Conservation (phyloP, 352 stramenopile species). For the Aphanomyces cochlioides region DNA sequence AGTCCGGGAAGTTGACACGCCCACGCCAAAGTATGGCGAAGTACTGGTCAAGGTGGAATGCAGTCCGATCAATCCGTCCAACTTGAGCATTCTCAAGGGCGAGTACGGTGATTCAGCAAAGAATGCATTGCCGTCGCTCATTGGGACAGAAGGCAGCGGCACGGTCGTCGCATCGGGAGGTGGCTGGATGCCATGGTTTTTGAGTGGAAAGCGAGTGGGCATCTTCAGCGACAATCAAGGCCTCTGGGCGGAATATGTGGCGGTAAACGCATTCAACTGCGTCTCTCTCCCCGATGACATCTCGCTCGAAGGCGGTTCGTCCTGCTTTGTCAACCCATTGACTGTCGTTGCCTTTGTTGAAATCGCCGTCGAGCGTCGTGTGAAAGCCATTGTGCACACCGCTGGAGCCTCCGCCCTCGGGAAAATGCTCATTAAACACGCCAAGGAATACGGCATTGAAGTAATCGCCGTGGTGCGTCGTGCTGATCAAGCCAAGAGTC, state of each 20-base stretch:
- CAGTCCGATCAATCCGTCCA: constrained; percentile 31
- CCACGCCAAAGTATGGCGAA: constrained; percentile 25
- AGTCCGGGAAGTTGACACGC: constrained; percentile 30
- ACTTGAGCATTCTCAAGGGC: background rate
- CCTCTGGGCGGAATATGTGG: constrained; percentile 33
- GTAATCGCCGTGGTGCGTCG: constrained; percentile 36
- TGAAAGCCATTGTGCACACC: constrained; percentile 35
- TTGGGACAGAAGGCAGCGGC: constrained; percentile 24
- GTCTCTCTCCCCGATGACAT: constrained; percentile 27
- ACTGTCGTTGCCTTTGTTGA: constrained; percentile 35
- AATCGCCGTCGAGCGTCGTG: constrained; percentile 21
- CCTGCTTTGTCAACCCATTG: constrained; percentile 34
- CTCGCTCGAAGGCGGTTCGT: constrained; percentile 28
- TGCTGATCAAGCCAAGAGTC: constrained; percentile 33
- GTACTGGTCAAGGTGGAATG: constrained; percentile 34
- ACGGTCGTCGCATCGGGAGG: constrained; percentile 30
- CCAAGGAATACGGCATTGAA: constrained; percentile 21
- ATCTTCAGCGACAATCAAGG: constrained; percentile 1
- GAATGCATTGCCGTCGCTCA: background rate
- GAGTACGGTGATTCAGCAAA: background rate
- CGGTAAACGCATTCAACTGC: background rate
- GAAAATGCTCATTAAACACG: constrained; percentile 32
- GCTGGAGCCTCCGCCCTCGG: constrained; percentile 33
- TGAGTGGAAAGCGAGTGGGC: constrained; percentile 27
- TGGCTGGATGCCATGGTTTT: constrained; percentile 13